Evolutionary conservation across 1,284 basidiomycete species (phyloP).

Genomic region (Rhodotorula sp.): DNA sequence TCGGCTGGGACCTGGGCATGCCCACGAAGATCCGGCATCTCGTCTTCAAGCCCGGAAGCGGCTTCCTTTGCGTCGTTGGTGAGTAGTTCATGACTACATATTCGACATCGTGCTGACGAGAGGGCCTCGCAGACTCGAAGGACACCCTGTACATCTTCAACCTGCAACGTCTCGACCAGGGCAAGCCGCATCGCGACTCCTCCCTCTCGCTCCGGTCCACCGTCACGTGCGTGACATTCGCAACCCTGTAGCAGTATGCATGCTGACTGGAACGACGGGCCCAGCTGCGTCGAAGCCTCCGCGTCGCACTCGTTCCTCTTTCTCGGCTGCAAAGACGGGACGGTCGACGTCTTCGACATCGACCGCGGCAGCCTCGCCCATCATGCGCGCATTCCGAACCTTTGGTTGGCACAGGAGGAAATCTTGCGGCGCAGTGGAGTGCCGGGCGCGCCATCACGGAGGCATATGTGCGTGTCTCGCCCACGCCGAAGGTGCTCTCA

Average conservation of each 20-base stretch:
- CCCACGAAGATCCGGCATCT: slow-evolving; percentile 62
- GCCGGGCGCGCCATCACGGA: slow-evolving; percentile 54
- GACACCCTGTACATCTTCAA: slow-evolving; percentile 70
- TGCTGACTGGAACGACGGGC: no score
- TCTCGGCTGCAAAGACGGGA: slow-evolving; percentile 53
- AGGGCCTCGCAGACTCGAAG: slow-evolving; percentile 59
- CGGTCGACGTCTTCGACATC: slow-evolving; percentile 53
- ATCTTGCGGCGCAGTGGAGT: slow-evolving; percentile 63
- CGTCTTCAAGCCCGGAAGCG: slow-evolving; percentile 62
- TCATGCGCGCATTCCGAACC: slow-evolving; percentile 50
- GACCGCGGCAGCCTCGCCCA: slow-evolving; percentile 48
- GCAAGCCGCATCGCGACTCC: slow-evolving; percentile 59
- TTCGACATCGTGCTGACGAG: background rate
- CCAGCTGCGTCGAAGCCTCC: slow-evolving; percentile 61
- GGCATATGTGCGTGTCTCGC: slow-evolving; percentile 49
- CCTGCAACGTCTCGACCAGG: slow-evolving; percentile 56
- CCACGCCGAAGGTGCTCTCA: background rate
- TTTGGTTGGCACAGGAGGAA: slow-evolving; percentile 65
- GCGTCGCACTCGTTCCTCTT: slow-evolving; percentile 75
- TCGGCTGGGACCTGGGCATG: slow-evolving; percentile 59
- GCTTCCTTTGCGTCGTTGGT: slow-evolving; percentile 68
- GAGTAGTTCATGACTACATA: slow-evolving; percentile 34
- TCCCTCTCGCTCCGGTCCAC: slow-evolving; percentile 59
- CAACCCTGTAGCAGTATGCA: background rate
- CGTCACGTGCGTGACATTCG: slow-evolving; percentile 48